A percentile compares a stretch with the other conserved stretches of the same genome.
phyloP scores from a whole-genome alignment of 192 early-diverging fungal genomes.

The Coemansia sp. region DNA sequence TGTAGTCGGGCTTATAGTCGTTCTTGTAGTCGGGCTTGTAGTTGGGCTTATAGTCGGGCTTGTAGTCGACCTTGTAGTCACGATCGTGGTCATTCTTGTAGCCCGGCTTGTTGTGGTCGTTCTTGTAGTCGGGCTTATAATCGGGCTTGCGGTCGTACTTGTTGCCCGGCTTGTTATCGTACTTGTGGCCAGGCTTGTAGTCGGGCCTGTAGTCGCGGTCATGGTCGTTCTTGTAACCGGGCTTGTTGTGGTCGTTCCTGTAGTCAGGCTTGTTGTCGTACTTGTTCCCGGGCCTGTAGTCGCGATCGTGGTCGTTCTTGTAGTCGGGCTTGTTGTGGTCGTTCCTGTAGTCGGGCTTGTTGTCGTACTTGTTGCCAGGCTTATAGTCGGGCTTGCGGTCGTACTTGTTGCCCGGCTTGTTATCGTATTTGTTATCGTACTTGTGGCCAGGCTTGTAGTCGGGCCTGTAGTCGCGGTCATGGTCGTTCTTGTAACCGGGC shows the following conservation, averaged over 20 bases:
- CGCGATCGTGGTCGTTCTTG: slow-evolving; percentile 2
- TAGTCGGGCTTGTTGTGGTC: slow-evolving; percentile 5
- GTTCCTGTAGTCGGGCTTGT: too few relatives aligned
- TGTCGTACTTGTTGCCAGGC: too few relatives aligned
- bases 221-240: not conserved
- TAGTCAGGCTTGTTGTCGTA: not conserved
- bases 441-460: too few relatives aligned
- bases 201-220: slow-evolving; percentile 3
- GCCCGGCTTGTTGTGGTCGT: not conserved
- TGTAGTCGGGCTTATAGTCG: not conserved
- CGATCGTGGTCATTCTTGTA: not conserved
- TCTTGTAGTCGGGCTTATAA: not conserved
- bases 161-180: not conserved
- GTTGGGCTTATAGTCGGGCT: too few relatives aligned
- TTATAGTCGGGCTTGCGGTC: too few relatives aligned
- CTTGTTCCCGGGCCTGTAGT: slow-evolving; percentile 9
- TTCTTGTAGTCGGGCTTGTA: too few relatives aligned
- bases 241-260: slow-evolving; percentile 2
- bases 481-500: slow-evolving; percentile 12
- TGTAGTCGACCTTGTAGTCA: not conserved
- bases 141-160: not conserved
- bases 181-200: not conserved
- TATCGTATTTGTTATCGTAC: too few relatives aligned
- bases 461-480: too few relatives aligned
- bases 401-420: too few relatives aligned